phyloP scores from a whole-genome alignment of 2,329 filamentous ascomycete species.

The Hypomyces rosellus region DNA sequence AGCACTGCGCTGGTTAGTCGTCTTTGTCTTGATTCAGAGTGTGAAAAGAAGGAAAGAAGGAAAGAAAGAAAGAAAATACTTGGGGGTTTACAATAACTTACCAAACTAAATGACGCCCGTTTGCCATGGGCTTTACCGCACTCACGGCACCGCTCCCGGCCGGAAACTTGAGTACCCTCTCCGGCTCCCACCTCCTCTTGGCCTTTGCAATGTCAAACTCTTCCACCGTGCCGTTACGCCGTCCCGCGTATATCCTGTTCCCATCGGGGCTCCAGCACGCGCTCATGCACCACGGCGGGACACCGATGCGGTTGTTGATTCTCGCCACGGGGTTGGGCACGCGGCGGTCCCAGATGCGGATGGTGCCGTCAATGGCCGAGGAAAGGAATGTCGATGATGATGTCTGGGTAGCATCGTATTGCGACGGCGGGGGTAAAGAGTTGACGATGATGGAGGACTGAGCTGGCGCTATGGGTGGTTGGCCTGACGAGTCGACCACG shows the following conservation, averaged over 20 bases:
- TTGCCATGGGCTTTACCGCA: slow-evolving; percentile 83
- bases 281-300: slow-evolving; percentile 96
- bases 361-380: slow-evolving; percentile 76
- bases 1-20: slow-evolving; percentile 47
- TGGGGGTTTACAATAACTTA: slow-evolving; percentile 18
- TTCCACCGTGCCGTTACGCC: slow-evolving; percentile 87
- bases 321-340: slow-evolving; percentile 70
- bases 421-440: slow-evolving; percentile 30
- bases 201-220: slow-evolving; percentile 85
- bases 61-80: background rate
- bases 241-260: slow-evolving; percentile 88
- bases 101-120: slow-evolving; percentile 86
- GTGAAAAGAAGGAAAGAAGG: too few species aligned
- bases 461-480: slow-evolving; percentile 13
- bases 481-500: background rate
- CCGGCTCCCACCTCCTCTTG: slow-evolving; percentile 59
- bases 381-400: slow-evolving; percentile 81
- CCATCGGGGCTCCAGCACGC: slow-evolving; percentile 95
- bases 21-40: too few species aligned
- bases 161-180: slow-evolving; percentile 80
- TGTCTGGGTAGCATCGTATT: slow-evolving; percentile 50
- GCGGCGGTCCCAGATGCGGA: slow-evolving; percentile 90
- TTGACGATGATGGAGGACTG: slow-evolving; percentile 25
- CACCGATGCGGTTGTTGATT: slow-evolving; percentile 65
- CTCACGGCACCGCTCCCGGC: slow-evolving; percentile 84